A percentile compares a stretch with the other conserved stretches of the same genome.
Conservation (phyloP, 768 basidiomycete species). For the Podaxis sp. region DNA sequence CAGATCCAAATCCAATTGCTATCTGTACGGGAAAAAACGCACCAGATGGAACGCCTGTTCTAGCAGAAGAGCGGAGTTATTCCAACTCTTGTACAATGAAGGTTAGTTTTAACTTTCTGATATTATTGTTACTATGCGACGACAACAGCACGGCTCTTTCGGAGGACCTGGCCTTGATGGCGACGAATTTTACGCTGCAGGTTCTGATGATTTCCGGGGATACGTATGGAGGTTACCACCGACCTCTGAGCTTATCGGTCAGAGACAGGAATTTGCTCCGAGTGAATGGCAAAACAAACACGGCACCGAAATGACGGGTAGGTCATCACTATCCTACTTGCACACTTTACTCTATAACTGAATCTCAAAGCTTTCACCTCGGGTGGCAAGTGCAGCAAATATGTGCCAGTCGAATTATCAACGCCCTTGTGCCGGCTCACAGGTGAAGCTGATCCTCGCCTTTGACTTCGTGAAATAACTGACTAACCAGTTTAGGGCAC, state of each 20-base stretch:
- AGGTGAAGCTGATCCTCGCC: slow-evolving; percentile 31
- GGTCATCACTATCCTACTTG: neutral
- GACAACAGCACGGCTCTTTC: slow-evolving; percentile 66
- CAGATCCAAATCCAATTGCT: slow-evolving; percentile 67
- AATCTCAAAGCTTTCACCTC: slow-evolving; percentile 32
- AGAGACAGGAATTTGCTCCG: slow-evolving; percentile 39
- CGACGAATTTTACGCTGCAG: slow-evolving; percentile 65
- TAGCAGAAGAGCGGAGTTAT: slow-evolving; percentile 49
- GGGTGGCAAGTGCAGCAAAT: slow-evolving; percentile 33
- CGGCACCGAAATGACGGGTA: slow-evolving; percentile 34
- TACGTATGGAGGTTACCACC: slow-evolving; percentile 78
- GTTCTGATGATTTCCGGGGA: slow-evolving; percentile 78
- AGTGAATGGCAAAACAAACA: slow-evolving; percentile 41
- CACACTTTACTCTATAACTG: neutral
- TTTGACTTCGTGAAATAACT: neutral
- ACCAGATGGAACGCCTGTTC: slow-evolving; percentile 49
- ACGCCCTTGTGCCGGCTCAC: slow-evolving; percentile 57
- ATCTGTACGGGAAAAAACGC: slow-evolving; percentile 55
- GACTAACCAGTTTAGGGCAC: slow-evolving; percentile 44
- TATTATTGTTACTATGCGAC: neutral
- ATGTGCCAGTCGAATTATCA: slow-evolving; percentile 57
- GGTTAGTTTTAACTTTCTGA: slow-evolving; percentile 29
- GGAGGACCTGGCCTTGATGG: slow-evolving; percentile 50
- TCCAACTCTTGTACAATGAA: slow-evolving; percentile 78
- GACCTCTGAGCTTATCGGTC: slow-evolving; percentile 34